Conservation (phyloP, 2,329 filamentous ascomycete genomes). For the Monascus ruber region DNA sequence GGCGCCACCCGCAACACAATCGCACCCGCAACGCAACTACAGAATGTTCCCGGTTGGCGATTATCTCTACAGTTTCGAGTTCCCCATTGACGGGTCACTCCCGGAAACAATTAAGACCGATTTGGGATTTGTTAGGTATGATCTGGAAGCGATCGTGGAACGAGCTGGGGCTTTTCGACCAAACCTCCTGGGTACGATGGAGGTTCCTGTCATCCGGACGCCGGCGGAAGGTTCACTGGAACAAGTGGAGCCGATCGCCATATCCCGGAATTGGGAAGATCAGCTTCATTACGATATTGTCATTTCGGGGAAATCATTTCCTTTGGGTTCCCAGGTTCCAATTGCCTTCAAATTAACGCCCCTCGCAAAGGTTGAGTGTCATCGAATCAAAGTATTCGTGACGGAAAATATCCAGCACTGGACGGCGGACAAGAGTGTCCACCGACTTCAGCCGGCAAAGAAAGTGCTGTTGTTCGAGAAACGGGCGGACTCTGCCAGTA, state of each 20-base stretch:
- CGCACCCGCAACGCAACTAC: slow-evolving; percentile 66
- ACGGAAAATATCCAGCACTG: slow-evolving; percentile 88
- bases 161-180: slow-evolving; percentile 81
- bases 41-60: slow-evolving; percentile 70
- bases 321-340: slow-evolving; percentile 74
- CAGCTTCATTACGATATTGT: slow-evolving; percentile 93
- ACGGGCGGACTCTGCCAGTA: slow-evolving; percentile 64
- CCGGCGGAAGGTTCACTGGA: slow-evolving; percentile 81
- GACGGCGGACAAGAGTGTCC: slow-evolving; percentile 73
- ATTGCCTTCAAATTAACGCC: slow-evolving; percentile 92
- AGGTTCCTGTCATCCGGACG: slow-evolving; percentile 72
- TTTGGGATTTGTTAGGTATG: slow-evolving; percentile 77
- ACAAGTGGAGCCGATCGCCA: slow-evolving; percentile 85
- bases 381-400: slow-evolving; percentile 82
- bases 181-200: slow-evolving; percentile 70
- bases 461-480: slow-evolving; percentile 87
- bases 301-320: slow-evolving; percentile 91
- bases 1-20: slow-evolving; percentile 41
- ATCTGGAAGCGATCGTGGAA: slow-evolving; percentile 74
- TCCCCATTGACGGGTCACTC: slow-evolving; percentile 65
- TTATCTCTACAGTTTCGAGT: slow-evolving; percentile 67
- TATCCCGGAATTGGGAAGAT: slow-evolving; percentile 88
- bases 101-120: slow-evolving; percentile 80
- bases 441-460: slow-evolving; percentile 68
- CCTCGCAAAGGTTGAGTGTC: slow-evolving; percentile 83